Conservation (phyloP, 2,329 filamentous ascomycete genomes). For the Ilyonectria destructans region DNA sequence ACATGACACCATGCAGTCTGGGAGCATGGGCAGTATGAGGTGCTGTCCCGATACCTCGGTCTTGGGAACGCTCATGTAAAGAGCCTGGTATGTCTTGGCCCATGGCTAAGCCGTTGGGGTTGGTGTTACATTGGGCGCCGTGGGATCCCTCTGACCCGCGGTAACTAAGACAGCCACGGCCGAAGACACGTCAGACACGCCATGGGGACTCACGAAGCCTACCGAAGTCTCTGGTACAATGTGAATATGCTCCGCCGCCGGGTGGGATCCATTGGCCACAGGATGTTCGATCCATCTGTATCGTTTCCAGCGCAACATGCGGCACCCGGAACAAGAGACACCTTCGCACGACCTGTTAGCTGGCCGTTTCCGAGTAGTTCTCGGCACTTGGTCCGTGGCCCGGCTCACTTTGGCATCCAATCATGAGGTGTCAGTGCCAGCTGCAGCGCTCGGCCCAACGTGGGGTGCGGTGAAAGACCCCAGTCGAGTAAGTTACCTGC, state of each 20-base stretch:
- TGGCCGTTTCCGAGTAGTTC: too few relatives aligned
- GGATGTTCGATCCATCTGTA: not conserved
- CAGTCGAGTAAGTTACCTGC: too few relatives aligned
- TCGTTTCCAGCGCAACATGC: not conserved
- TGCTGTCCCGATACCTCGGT: not conserved
- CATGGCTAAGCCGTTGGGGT: not conserved
- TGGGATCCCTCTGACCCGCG: not conserved
- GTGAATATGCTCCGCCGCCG: not conserved
- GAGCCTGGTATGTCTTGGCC: not conserved
- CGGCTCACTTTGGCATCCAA: too few relatives aligned
- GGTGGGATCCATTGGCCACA: not conserved
- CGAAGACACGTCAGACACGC: not conserved
- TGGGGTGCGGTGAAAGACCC: too few relatives aligned
- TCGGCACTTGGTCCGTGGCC: too few relatives aligned
- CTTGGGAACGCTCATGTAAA: slow-evolving; percentile 22
- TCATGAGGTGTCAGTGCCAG: too few relatives aligned
- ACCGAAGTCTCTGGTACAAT: not conserved
- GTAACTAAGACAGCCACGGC: not conserved
- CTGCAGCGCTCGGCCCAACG: too few relatives aligned
- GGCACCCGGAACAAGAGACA: too few relatives aligned
- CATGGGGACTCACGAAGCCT: not conserved
- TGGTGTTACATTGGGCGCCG: not conserved
- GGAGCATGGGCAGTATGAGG: too few relatives aligned
- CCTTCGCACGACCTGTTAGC: too few relatives aligned
- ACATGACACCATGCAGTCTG: too few relatives aligned